Percentiles rank a stretch among this genome's conserved stretches.
Conservation (phyloP, 768 basidiomycete species). For the Lactifluus rugatus region DNA sequence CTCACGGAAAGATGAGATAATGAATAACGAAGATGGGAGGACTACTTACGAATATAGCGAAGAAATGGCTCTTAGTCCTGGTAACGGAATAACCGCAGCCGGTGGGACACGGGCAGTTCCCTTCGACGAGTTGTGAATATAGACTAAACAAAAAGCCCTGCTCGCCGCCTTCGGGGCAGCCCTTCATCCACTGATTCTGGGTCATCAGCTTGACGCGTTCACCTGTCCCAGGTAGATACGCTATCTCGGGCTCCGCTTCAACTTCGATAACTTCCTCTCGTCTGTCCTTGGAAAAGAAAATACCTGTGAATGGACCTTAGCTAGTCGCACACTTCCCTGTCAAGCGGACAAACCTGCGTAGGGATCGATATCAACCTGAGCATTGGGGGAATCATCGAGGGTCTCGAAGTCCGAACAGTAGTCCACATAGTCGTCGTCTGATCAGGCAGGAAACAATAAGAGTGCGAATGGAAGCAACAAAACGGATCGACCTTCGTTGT, state of each 20-base stretch:
- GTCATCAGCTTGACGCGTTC: slow-evolving; percentile 60
- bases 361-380: slow-evolving; percentile 63
- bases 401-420: slow-evolving; percentile 74
- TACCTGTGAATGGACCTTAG: slow-evolving; percentile 37
- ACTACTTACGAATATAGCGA: slow-evolving; percentile 65
- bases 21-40: slow-evolving; percentile 13
- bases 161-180: slow-evolving; percentile 89
- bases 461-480: background rate
- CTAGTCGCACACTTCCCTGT: background rate
- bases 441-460: background rate
- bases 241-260: slow-evolving; percentile 61
- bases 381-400: slow-evolving; percentile 32
- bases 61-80: slow-evolving; percentile 71
- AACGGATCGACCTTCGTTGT: slow-evolving; percentile 36
- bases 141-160: slow-evolving; percentile 82
- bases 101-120: slow-evolving; percentile 59
- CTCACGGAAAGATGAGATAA: slow-evolving; percentile 32
- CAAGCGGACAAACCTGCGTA: slow-evolving; percentile 55
- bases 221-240: slow-evolving; percentile 32
- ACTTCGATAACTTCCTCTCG: slow-evolving; percentile 88
- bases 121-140: slow-evolving; percentile 62
- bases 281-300: slow-evolving; percentile 93
- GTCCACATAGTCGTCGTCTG: slow-evolving; percentile 56
- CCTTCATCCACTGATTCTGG: slow-evolving; percentile 95
- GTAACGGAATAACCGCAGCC: slow-evolving; percentile 55